Percentiles rank a stretch among this genome's conserved stretches.
phyloP scores from a whole-genome alignment of 306 rosid genomes.

The Gastrolobium villosum region DNA sequence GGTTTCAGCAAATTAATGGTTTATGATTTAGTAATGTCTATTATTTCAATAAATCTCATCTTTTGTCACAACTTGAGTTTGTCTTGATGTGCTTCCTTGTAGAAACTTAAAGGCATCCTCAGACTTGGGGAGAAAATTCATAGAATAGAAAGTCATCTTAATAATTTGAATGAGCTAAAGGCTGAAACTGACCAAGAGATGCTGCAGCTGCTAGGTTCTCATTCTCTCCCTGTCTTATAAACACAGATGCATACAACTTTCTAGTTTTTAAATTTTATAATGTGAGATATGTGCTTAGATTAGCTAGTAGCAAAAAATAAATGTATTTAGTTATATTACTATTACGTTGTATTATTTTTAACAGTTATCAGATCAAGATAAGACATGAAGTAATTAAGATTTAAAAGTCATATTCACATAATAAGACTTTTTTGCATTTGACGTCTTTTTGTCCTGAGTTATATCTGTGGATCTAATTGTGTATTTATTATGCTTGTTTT shows the following conservation, averaged over 20 bases:
- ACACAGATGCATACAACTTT: background rate
- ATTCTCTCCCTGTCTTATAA: background rate
- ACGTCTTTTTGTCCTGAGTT: constrained; percentile 2
- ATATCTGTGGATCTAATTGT: background rate
- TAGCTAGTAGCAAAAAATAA: background rate
- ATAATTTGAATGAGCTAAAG: background rate
- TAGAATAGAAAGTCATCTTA: constrained; percentile 18
- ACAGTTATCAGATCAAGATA: background rate
- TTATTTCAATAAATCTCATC: background rate
- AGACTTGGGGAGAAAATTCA: constrained; percentile 30
- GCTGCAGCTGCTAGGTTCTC: constrained; percentile 56
- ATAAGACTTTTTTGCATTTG: background rate
- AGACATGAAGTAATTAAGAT: background rate
- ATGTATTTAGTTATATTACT: background rate
- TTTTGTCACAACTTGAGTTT: background rate
- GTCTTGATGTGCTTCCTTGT: constrained; percentile 39
- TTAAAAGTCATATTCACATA: background rate
- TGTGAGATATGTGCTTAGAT: background rate
- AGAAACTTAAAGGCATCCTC: constrained; percentile 45
- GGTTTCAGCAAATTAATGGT: background rate
- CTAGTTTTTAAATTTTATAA: background rate
- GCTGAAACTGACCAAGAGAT: constrained; percentile 43
- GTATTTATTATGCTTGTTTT: constrained; percentile 8
- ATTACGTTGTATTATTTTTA: background rate
- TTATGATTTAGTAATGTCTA: background rate